These are phyloP conservation scores for Kuraishia ogatae DNA, from an alignment of 805 yeast genomes.

Conservation along the genomic window DNA sequence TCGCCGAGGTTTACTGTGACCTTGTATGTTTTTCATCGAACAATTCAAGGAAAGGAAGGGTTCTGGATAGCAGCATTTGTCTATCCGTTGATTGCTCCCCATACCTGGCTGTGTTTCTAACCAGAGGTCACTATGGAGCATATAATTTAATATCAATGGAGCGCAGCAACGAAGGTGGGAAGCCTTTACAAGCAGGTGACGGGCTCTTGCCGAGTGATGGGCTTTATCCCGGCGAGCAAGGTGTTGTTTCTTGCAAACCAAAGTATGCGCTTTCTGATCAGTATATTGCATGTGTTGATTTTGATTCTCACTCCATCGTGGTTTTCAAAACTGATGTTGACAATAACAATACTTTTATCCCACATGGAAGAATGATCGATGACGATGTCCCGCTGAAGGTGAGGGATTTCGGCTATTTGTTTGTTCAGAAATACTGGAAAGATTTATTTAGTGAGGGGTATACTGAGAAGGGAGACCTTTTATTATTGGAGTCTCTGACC, in stretches of 20 bases:
- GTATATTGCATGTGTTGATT: background rate
- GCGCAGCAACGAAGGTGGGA: background rate
- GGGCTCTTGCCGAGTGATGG: background rate
- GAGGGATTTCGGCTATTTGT: slow-evolving; percentile 15
- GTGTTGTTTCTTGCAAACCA: background rate
- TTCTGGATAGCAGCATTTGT: background rate
- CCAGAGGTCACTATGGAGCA: background rate
- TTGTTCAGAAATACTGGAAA: slow-evolving; percentile 16
- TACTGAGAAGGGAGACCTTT: background rate
- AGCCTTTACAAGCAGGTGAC: too few relatives aligned
- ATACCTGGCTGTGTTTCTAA: background rate
- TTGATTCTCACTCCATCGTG: background rate
- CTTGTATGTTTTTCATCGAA: background rate
- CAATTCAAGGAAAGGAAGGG: background rate
- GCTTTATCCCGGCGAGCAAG: background rate
- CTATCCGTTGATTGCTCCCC: background rate
- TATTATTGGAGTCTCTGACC: background rate
- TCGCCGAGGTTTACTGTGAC: background rate
- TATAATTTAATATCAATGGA: background rate
- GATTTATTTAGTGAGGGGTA: background rate
- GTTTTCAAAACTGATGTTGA: slow-evolving; percentile 7
- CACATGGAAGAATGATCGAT: slow-evolving; percentile 8
- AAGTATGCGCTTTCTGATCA: background rate
- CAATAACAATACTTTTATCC: background rate
- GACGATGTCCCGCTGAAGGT: slow-evolving; percentile 16